Evolutionary conservation across 108 stramenopile species (phyloP).

Genomic region (Seminavis robusta): DNA sequence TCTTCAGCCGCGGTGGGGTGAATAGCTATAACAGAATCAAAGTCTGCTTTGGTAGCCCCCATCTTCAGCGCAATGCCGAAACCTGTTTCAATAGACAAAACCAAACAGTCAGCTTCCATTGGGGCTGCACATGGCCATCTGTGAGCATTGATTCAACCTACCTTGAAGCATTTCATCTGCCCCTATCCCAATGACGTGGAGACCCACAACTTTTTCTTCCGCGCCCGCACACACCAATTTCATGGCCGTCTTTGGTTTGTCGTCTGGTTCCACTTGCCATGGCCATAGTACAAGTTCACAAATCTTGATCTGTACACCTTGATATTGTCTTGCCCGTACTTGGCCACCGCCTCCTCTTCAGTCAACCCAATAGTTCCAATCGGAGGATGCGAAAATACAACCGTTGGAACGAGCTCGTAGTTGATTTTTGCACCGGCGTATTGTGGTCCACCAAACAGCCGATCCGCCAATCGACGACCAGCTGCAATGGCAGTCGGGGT

Average conservation of each 20-base stretch:
- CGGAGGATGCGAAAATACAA: constrained; percentile 90
- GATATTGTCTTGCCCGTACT: constrained; percentile 88
- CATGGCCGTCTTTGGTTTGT: constrained; percentile 92
- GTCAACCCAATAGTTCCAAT: constrained; percentile 86
- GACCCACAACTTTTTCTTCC: constrained; percentile 88
- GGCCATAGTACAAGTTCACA: constrained; percentile 87
- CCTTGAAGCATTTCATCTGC: constrained; percentile 97
- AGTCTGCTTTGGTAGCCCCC: constrained; percentile 95
- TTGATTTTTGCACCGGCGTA: constrained; percentile 37
- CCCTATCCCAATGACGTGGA: constrained; percentile 93
- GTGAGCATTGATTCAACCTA: no score
- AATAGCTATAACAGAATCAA: constrained; percentile 92
- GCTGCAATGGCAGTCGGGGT: constrained; percentile 96
- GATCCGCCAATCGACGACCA: constrained; percentile 84
- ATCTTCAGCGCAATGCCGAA: constrained; percentile 89
- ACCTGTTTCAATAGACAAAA: no score
- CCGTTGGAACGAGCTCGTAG: constrained; percentile 85
- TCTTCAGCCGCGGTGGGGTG: constrained; percentile 94
- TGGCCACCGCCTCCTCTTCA: constrained; percentile 79
- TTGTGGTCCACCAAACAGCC: constrained; percentile 75
- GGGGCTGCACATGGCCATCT: constrained; percentile 21
- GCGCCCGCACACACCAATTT: constrained; percentile 87
- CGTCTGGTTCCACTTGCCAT: constrained; percentile 76
- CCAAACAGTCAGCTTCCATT: no score
- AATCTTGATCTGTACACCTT: constrained; percentile 89